Base-by-base conservation (phyloP, 768 basidiomycete species). In the Agaricus subrufescens region DNA sequence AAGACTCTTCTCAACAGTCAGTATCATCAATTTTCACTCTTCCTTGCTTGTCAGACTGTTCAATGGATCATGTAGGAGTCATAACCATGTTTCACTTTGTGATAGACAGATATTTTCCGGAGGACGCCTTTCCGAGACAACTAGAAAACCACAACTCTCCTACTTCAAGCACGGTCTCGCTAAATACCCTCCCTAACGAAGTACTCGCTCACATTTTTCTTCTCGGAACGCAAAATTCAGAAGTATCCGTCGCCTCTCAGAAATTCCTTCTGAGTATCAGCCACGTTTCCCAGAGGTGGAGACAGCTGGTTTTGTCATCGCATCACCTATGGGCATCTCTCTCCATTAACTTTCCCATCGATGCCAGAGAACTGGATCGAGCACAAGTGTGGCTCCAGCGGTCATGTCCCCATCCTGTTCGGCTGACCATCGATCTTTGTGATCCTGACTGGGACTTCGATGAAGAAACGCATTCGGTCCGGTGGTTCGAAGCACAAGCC, bases 361-460 rank as follows among this genome's bases (percentile, higher is more conserved):
- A 67, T n/a, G 56, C 61, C 6, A 59, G 55, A 5, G 77, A 81
- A 58, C 59, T 79, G 3, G 53, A 62, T 15, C 73, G 75, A 50
- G 65, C 72, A 4, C 51, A 66, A 1, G 58, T 72, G 23, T 80
- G 71, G 65, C 63, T 85, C 6, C 55, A 60, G 12, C 74, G 81
- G n/a, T 85, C 84, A 9, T 67, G 69, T 25, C 57, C 62, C 11
- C 68, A 69, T 51, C 75, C 83, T 1, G 71, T 86, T 47, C 71
- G 80, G 58, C 71, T 86, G 46, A 65, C 75, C 45, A 72, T 85
- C 59, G 83, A 85, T 62, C 74, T 85, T 60, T 81, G 84, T 15
- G 84, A 86, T 66, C 76, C 77, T 1, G 61, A 66, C 19, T 84
- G 83, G 78, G 69, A 78, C 50, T 85, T 81, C 80, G 57, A 67